A percentile compares a stretch with the other conserved stretches of the same genome.
Evolutionary conservation across 768 basidiomycete species (phyloP).

Genomic region (Trametes punicea): DNA sequence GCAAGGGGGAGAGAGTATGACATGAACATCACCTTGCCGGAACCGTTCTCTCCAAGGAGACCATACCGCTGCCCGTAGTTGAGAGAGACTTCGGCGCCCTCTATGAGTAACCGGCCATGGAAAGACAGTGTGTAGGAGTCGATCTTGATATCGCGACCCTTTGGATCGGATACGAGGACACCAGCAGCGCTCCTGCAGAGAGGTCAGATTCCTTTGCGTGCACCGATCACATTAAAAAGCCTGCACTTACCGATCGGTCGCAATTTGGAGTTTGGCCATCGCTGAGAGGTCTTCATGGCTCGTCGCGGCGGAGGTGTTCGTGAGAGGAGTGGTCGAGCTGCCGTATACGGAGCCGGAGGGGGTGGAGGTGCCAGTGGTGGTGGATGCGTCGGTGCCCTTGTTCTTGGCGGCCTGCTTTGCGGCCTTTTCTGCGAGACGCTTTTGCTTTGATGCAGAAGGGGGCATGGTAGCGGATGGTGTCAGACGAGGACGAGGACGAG

Average conservation of each 20-base stretch:
- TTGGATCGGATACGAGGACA: slow-evolving; percentile 88
- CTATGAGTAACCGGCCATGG: slow-evolving; percentile 85
- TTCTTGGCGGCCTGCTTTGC: slow-evolving; percentile 69
- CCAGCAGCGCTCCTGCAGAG: slow-evolving; percentile 79
- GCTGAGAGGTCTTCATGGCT: slow-evolving; percentile 76
- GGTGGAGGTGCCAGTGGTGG: slow-evolving; percentile 55
- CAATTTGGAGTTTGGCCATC: slow-evolving; percentile 88
- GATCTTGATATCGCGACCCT: slow-evolving; percentile 96
- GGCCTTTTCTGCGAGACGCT: slow-evolving; percentile 92
- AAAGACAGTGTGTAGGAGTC: slow-evolving; percentile 94
- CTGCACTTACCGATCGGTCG: slow-evolving; percentile 75
- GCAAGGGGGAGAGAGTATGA: background rate
- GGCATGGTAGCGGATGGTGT: slow-evolving; percentile 30
- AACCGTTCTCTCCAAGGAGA: slow-evolving; percentile 94
- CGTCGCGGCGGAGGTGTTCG: slow-evolving; percentile 73
- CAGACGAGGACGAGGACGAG: slow-evolving; percentile 1
- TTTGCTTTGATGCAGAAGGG: slow-evolving; percentile 84
- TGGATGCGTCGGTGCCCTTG: slow-evolving; percentile 36
- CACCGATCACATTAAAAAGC: background rate
- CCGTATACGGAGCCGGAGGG: slow-evolving; percentile 65
- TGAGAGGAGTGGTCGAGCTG: slow-evolving; percentile 73
- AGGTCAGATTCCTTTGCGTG: slow-evolving; percentile 7
- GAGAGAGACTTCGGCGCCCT: slow-evolving; percentile 67
- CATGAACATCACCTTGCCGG: slow-evolving; percentile 77
- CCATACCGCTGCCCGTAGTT: slow-evolving; percentile 95